A percentile compares a stretch with the other conserved stretches of the same genome.
Conservation (phyloP, 1,139 yeast species). For the Debaryomyces fabryi region DNA sequence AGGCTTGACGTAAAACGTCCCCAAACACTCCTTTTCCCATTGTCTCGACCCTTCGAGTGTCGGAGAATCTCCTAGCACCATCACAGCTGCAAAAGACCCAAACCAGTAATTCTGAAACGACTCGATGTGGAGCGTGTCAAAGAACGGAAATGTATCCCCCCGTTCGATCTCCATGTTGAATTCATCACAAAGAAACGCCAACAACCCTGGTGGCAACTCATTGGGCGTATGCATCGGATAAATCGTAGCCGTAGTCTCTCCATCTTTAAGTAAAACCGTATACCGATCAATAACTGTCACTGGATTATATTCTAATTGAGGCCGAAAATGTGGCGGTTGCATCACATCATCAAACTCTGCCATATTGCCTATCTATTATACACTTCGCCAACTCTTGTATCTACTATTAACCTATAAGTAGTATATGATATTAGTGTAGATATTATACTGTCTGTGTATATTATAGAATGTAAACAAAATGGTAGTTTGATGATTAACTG, state of each 20-base stretch:
- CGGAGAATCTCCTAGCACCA: conserved; percentile 79
- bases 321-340: conserved; percentile 36
- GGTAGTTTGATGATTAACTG: not conserved
- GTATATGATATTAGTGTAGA: conserved; percentile 16
- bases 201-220: conserved; percentile 72
- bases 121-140: conserved; percentile 72
- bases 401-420: not conserved
- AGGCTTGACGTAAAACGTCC: conserved; percentile 81
- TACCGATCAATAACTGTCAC: conserved; percentile 41
- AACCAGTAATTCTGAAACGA: conserved; percentile 87
- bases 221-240: conserved; percentile 74
- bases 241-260: conserved; percentile 88
- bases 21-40: conserved; percentile 91
- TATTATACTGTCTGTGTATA: conserved; percentile 26
- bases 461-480: conserved; percentile 26
- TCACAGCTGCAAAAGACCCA: conserved; percentile 78
- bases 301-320: conserved; percentile 37
- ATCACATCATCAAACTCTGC: conserved; percentile 42
- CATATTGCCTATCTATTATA: conserved; percentile 20
- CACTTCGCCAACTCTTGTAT: not conserved
- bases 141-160: conserved; percentile 86
- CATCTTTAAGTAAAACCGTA: conserved; percentile 81
- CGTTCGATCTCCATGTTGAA: conserved; percentile 89
- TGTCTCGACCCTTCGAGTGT: conserved; percentile 61
- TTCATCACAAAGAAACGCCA: conserved; percentile 86